A percentile compares a stretch with the other conserved stretches of the same genome.
These are phyloP conservation scores for Primulina huaijiensis DNA, from an alignment of 257 asterid species.

Conservation along the genomic window DNA sequence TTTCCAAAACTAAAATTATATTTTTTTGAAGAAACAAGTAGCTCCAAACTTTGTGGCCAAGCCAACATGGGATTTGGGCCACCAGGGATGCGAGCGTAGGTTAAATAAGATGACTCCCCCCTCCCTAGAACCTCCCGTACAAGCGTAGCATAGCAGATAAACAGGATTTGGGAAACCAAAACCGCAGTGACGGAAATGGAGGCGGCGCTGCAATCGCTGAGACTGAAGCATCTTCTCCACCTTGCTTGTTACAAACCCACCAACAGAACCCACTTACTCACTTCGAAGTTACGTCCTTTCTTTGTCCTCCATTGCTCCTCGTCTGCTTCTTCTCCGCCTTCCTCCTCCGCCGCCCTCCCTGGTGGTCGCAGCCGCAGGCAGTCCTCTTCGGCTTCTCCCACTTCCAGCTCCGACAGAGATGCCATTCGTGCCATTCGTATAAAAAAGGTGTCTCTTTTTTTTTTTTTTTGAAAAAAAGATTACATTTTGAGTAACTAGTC, in stretches of 20 bases:
- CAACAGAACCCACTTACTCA: conserved; percentile 13
- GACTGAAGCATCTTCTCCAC: conserved; percentile 47
- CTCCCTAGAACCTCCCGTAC: too few relatives aligned
- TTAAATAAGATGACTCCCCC: too few relatives aligned
- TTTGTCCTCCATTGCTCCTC: conserved; percentile 53
- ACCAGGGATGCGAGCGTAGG: too few relatives aligned
- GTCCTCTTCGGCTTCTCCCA: conserved; percentile 34
- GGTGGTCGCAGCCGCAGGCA: conserved; percentile 52
- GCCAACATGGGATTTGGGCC: too few relatives aligned
- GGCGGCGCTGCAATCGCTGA: conserved; percentile 31
- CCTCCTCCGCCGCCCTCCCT: conserved; percentile 32
- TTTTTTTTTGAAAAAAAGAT: too few relatives aligned
- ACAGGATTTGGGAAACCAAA: background rate
- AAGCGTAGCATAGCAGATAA: background rate
- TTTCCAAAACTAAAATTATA: too few relatives aligned
- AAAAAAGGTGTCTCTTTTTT: conserved; percentile 45
- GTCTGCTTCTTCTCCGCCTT: conserved; percentile 34
- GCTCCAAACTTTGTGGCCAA: too few relatives aligned
- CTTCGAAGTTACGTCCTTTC: conserved; percentile 27
- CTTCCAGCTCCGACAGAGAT: conserved; percentile 78
- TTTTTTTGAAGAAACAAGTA: too few relatives aligned
- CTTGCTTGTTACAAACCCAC: conserved; percentile 33
- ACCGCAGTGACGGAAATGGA: conserved; percentile 34
- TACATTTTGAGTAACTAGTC: background rate
- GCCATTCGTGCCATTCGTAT: conserved; percentile 84